A percentile compares a stretch with the other conserved stretches of the same genome.
Evolutionary conservation across 495 filamentous ascomycete species (phyloP).

Genomic region (Penicillium waksmanii): DNA sequence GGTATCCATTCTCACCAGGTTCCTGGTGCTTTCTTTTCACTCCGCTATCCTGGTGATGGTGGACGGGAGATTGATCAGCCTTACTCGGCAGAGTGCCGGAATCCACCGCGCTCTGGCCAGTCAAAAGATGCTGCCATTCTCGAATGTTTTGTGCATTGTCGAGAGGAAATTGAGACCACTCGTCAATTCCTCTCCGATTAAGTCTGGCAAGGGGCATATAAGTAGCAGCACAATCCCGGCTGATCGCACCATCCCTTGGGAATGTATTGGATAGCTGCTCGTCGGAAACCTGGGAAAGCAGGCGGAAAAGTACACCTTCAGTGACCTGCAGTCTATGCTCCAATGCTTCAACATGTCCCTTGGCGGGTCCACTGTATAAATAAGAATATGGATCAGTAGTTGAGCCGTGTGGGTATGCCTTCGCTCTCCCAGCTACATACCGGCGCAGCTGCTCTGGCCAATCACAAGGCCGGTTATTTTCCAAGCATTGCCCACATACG

Average conservation of each 20-base stretch:
- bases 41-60: neutral
- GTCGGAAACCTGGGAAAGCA: conserved; percentile 38
- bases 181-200: conserved; percentile 37
- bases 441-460: conserved; percentile 47
- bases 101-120: neutral
- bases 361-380: conserved; percentile 38
- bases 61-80: neutral
- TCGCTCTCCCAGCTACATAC: conserved; percentile 20
- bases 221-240: neutral
- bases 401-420: neutral
- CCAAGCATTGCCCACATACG: conserved; percentile 41
- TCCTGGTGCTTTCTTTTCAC: conserved; percentile 1
- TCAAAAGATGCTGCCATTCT: conserved; percentile 40
- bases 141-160: conserved; percentile 36
- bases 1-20: neutral
- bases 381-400: neutral
- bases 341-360: conserved; percentile 45
- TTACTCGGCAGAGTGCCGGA: neutral
- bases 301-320: conserved; percentile 35
- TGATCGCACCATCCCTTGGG: neutral
- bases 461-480: conserved; percentile 38
- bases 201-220: conserved; percentile 32
- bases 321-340: conserved; percentile 45
- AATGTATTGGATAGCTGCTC: conserved; percentile 31
- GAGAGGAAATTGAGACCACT: conserved; percentile 43